A percentile compares a stretch with the other conserved stretches of the same genome.
These are phyloP conservation scores for Wickerhamomyces sp. DNA, from an alignment of 1,139 yeast species.

Conservation along the genomic window DNA sequence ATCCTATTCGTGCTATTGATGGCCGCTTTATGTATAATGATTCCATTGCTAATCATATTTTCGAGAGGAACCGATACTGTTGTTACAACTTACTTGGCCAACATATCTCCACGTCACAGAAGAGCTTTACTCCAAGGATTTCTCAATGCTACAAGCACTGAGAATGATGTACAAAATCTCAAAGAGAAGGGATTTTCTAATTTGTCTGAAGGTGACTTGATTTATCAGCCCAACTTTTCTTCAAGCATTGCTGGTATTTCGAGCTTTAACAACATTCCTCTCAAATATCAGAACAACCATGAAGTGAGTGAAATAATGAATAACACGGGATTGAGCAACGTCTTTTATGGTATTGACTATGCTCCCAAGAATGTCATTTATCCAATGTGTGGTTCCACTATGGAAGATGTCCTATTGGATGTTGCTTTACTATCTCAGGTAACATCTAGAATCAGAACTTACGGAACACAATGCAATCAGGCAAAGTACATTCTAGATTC, in stretches of 20 bases:
- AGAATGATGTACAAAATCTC: not conserved
- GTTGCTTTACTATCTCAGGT: slow-evolving; percentile 50
- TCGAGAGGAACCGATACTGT: slow-evolving; percentile 21
- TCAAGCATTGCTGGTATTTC: slow-evolving; percentile 18
- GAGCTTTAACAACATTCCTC: slow-evolving; percentile 26
- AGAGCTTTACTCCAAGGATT: slow-evolving; percentile 8
- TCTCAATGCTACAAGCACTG: not conserved
- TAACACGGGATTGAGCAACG: slow-evolving; percentile 27
- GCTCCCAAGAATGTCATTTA: slow-evolving; percentile 46
- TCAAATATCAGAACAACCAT: slow-evolving; percentile 27
- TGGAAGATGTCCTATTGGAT: slow-evolving; percentile 49
- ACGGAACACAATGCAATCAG: slow-evolving; percentile 63
- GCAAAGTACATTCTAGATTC: slow-evolving; percentile 48
- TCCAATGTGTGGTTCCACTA: slow-evolving; percentile 47
- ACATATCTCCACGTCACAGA: slow-evolving; percentile 16
- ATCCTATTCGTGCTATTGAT: slow-evolving; percentile 16
- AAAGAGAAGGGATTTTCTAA: not conserved
- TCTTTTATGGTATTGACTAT: slow-evolving; percentile 56
- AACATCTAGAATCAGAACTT: slow-evolving; percentile 52
- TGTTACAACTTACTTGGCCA: slow-evolving; percentile 16
- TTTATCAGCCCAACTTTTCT: not conserved
- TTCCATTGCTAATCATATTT: slow-evolving; percentile 19
- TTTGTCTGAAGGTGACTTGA: not conserved
- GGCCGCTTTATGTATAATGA: slow-evolving; percentile 14
- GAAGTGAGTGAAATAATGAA: slow-evolving; percentile 32